phyloP scores from a whole-genome alignment of 208 protist species.

The Acanthamoeba sp. region DNA sequence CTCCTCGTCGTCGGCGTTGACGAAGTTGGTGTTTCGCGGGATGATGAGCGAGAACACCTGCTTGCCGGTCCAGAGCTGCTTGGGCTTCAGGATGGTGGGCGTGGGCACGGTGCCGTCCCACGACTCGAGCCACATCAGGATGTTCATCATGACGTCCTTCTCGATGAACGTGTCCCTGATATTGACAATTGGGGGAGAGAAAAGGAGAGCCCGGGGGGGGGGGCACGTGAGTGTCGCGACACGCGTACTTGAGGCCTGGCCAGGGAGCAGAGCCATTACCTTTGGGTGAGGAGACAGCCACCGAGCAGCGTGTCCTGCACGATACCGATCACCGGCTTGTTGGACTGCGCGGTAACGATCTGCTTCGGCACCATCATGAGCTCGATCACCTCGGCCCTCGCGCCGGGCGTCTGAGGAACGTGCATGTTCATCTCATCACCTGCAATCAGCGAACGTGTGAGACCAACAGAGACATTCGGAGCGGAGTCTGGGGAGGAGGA shows the following conservation, averaged over 20 bases:
- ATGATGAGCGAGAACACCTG: constrained; percentile 98
- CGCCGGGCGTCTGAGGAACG: constrained; percentile 95
- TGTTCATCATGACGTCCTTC: constrained; percentile 98
- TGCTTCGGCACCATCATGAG: constrained; percentile 99
- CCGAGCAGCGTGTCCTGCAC: constrained; percentile 99
- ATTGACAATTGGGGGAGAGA: constrained; percentile 93
- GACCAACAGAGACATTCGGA: background rate
- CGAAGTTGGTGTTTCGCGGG: constrained; percentile 95
- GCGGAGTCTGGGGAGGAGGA: background rate
- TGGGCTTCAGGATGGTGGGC: constrained; percentile 98
- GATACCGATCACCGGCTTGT: constrained; percentile 99
- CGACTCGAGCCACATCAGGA: constrained; percentile 97
- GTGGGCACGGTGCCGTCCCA: constrained; percentile 95
- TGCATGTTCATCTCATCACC: constrained; percentile 99
- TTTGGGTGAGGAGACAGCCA: constrained; percentile 24
- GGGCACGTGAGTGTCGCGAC: too few species aligned
- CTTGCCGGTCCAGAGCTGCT: constrained; percentile 99
- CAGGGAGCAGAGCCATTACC: constrained; percentile 90
- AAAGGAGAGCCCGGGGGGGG: background rate
- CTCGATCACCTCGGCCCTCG: constrained; percentile 91
- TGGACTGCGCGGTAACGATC: constrained; percentile 98
- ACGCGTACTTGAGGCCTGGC: too few species aligned
- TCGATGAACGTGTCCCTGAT: constrained; percentile 97
- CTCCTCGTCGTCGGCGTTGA: constrained; percentile 86
- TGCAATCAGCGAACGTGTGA: background rate